These are phyloP conservation scores for Solanum sejunctum DNA, from an alignment of 257 asterid genomes.

Conservation along the genomic window DNA sequence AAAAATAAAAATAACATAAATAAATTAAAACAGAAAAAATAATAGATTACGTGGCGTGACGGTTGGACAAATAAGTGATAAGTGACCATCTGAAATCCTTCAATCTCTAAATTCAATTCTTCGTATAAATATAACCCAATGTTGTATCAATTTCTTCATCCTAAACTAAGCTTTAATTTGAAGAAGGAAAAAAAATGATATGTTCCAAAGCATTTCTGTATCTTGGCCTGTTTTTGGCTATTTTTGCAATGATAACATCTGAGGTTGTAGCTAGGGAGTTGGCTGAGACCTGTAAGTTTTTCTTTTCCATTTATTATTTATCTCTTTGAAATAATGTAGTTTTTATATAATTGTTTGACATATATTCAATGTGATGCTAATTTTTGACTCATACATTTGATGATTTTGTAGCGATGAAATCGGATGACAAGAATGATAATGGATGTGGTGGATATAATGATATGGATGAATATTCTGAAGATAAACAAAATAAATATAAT, in stretches of 20 bases:
- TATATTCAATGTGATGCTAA: neutral
- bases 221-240: neutral
- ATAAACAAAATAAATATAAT: too few relatives aligned
- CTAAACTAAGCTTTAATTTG: neutral
- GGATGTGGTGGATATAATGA: neutral
- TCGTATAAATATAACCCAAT: neutral
- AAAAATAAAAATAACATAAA: too few relatives aligned
- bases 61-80: neutral
- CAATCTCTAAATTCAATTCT: too few relatives aligned
- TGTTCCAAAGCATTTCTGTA: neutral
- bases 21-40: too few relatives aligned
- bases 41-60: too few relatives aligned
- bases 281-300: neutral
- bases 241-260: neutral
- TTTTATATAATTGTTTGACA: neutral
- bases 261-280: neutral
- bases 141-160: neutral
- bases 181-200: too few relatives aligned
- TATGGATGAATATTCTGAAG: too few relatives aligned
- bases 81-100: neutral
- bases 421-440: neutral
- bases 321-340: neutral
- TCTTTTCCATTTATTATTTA: too few relatives aligned
- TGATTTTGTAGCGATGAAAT: neutral
- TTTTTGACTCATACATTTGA: too few relatives aligned